Conservation (phyloP, 2,329 filamentous ascomycete genomes). For the Ceratocystis harringtonii region DNA sequence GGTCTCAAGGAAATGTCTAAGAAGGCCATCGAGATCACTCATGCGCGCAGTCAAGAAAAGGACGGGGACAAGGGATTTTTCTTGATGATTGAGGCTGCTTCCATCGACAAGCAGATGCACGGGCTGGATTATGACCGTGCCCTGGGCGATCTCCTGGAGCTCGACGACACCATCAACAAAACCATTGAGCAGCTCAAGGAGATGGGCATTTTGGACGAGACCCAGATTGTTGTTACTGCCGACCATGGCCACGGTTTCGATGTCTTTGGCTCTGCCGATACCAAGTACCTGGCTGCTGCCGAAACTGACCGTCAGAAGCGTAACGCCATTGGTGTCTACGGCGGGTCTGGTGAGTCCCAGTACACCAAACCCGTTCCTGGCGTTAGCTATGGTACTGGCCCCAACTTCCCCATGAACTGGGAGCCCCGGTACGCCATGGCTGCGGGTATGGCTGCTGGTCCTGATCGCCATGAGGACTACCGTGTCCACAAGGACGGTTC, state of each 20-base stretch:
- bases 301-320: slow-evolving; percentile 56
- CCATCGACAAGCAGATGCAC: slow-evolving; percentile 86
- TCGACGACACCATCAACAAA: slow-evolving; percentile 68
- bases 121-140: slow-evolving; percentile 71
- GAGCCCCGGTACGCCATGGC: slow-evolving; percentile 71
- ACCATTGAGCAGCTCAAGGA: slow-evolving; percentile 55
- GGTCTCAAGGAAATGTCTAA: slow-evolving; percentile 81
- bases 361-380: slow-evolving; percentile 47
- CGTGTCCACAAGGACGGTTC: slow-evolving; percentile 51
- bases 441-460: slow-evolving; percentile 53
- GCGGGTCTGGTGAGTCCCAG: slow-evolving; percentile 57
- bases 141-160: slow-evolving; percentile 68
- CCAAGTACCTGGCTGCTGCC: slow-evolving; percentile 55
- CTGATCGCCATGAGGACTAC: slow-evolving; percentile 66
- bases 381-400: slow-evolving; percentile 55
- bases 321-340: slow-evolving; percentile 57
- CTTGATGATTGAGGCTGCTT: slow-evolving; percentile 75
- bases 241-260: slow-evolving; percentile 85
- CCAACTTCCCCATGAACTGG: slow-evolving; percentile 72
- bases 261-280: slow-evolving; percentile 70
- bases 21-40: slow-evolving; percentile 70
- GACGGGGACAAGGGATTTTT: slow-evolving; percentile 58
- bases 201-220: slow-evolving; percentile 55
- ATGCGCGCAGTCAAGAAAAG: slow-evolving; percentile 34
- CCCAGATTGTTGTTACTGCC: slow-evolving; percentile 66